phyloP scores from a whole-genome alignment of 176 grass and related monocot genomes.

The Eragrostis nindensis region DNA sequence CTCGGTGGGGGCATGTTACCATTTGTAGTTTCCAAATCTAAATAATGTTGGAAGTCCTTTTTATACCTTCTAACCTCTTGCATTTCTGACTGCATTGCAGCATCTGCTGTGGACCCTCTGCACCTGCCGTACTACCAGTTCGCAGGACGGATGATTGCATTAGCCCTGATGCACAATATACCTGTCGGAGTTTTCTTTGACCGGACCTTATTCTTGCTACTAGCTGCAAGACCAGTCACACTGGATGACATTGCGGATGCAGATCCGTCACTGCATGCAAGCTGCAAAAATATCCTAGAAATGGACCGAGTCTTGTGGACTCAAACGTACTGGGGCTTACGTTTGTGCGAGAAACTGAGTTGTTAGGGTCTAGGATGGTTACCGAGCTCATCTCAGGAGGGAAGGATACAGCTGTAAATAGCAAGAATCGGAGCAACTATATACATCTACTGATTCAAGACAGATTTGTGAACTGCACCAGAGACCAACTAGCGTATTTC shows the following conservation, averaged over 20 bases:
- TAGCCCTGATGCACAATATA: constrained; percentile 63
- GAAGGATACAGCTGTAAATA: constrained; percentile 56
- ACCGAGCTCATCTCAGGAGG: constrained; percentile 47
- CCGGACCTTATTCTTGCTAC: constrained; percentile 58
- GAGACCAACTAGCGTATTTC: constrained; percentile 50
- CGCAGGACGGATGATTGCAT: constrained; percentile 52
- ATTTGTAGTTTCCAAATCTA: no score
- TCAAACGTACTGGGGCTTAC: constrained; percentile 51
- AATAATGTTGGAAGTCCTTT: no score
- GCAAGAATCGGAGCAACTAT: constrained; percentile 34
- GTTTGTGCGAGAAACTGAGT: constrained; percentile 55
- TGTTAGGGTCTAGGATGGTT: constrained; percentile 40
- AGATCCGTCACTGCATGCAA: constrained; percentile 56
- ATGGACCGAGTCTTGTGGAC: constrained; percentile 58
- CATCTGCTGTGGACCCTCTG: no score
- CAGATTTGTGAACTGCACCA: constrained; percentile 50
- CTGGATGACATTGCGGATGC: constrained; percentile 67
- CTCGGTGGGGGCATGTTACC: no score
- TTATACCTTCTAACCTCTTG: no score
- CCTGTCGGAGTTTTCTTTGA: constrained; percentile 65
- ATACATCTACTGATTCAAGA: constrained; percentile 44
- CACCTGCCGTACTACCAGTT: no score
- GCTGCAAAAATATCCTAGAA: constrained; percentile 72
- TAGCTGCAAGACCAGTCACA: constrained; percentile 48
- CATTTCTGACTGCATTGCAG: no score